Base-by-base conservation (phyloP, 2,329 filamentous ascomycete species). In the Colletotrichum sp. region DNA sequence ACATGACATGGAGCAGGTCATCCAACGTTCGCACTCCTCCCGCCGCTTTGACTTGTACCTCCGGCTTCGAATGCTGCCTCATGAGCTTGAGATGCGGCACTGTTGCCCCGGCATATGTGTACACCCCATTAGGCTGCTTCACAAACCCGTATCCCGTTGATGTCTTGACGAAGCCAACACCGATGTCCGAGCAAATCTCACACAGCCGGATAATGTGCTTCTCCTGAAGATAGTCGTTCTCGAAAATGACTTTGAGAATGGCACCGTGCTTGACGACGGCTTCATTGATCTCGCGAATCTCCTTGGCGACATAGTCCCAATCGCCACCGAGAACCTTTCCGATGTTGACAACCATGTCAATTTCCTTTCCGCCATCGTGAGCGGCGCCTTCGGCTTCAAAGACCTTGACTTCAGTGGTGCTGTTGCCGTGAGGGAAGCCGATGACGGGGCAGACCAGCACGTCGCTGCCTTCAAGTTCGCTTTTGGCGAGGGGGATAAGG, bases 321-420 rank as follows among this genome's bases (percentile, higher is more conserved):
- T 92, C 88, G 0, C 86, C 87, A 18, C 89, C 83, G 0, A 92
- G 86, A 1, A 86, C 90, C 78, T 92, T 92, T 39, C 91, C 91
- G 13, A 92, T 81, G 73, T 93, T 92, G 77, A 92, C 84, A 2
- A 92, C 90, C 88, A 92, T 90, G 80, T 92, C 91, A 28, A 93
- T 88, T 80, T 93, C 91, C 2, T 82, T 78, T 1, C 87, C 90
- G 3, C 90, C 91, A 0, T 85, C 85, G 5, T 82, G 78, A 0
- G 86, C 86, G 0, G 90, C 90, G 2, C 85, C 84, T 0, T 80
- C 81, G 0, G 91, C 89, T 78, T 93, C 91, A 28, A 85, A 82
- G 2, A 90, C 86, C 79, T 93, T 93, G 77, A 89, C 86, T 15
- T 84, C 81, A 0, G 88, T 89, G 1, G 88, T 91, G 78, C 86